A percentile compares a stretch with the other conserved stretches of the same genome.
These are phyloP conservation scores for Ganoderma lingzhi DNA, from an alignment of 1,284 basidiomycete genomes.

Conservation along the genomic window DNA sequence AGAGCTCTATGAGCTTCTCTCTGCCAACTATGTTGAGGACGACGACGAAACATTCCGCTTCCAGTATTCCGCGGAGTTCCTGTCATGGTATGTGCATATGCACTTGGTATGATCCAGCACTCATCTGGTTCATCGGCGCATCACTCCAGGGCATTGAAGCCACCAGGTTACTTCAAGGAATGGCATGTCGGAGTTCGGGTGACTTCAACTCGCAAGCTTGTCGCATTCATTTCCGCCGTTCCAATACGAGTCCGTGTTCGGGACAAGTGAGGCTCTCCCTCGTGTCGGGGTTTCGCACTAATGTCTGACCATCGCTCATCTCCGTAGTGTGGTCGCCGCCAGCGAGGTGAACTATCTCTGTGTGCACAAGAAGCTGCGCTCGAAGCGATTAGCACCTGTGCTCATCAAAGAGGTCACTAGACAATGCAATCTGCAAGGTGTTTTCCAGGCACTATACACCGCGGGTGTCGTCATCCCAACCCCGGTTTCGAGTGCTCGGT, in stretches of 20 bases:
- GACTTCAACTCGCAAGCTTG: constrained; percentile 87
- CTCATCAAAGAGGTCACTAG: constrained; percentile 99
- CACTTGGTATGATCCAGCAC: background rate
- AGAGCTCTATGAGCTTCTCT: constrained; percentile 94
- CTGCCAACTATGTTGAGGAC: constrained; percentile 97
- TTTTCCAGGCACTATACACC: constrained; percentile 99
- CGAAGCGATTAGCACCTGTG: constrained; percentile 95
- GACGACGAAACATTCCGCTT: constrained; percentile 96
- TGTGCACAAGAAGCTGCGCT: constrained; percentile 97
- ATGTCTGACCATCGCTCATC: background rate
- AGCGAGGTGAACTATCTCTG: constrained; percentile 99
- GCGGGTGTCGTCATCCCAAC: constrained; percentile 92
- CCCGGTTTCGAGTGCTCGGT: constrained; percentile 86
- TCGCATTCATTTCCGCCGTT: constrained; percentile 99
- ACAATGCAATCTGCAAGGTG: constrained; percentile 87
- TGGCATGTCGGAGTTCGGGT: constrained; percentile 99
- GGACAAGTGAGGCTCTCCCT: constrained; percentile 59
- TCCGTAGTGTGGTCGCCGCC: constrained; percentile 68
- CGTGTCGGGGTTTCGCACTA: background rate
- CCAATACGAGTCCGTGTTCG: constrained; percentile 86
- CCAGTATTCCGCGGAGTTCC: constrained; percentile 94
- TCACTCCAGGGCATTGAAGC: constrained; percentile 85
- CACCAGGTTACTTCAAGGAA: constrained; percentile 92
- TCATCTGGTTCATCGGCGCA: constrained; percentile 6
- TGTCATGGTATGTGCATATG: constrained; percentile 77